Evolutionary conservation across 169 alveolate species (phyloP).

Genomic region (Cryptosporidium parvum): DNA sequence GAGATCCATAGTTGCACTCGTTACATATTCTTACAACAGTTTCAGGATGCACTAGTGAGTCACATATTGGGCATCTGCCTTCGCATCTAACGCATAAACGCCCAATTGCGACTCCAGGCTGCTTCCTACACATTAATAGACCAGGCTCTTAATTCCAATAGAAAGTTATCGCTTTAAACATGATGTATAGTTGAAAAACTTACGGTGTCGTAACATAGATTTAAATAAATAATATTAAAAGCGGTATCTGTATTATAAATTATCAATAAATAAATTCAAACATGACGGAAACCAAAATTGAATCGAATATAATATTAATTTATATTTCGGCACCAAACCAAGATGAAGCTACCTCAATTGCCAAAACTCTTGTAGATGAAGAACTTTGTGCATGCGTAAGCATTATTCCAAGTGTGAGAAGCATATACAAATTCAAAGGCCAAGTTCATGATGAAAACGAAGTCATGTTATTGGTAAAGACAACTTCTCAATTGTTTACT

Average conservation of each 20-base stretch:
- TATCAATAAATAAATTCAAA: not conserved
- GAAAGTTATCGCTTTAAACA: not conserved
- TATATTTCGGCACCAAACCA: slow-evolving; percentile 22
- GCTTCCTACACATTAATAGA: slow-evolving; percentile 97
- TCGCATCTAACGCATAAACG: slow-evolving; percentile 98
- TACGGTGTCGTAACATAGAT: slow-evolving; percentile 71
- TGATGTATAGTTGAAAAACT: slow-evolving; percentile 7
- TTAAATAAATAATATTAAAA: not conserved
- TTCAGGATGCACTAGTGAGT: slow-evolving; percentile 97
- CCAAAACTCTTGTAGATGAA: slow-evolving; percentile 25
- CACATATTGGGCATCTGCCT: slow-evolving; percentile 99
- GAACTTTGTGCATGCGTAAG: slow-evolving; percentile 71
- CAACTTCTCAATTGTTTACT: slow-evolving; percentile 4
- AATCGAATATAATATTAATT: slow-evolving; percentile 10
- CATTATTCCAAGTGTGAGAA: slow-evolving; percentile 52
- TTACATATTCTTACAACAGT: slow-evolving; percentile 97
- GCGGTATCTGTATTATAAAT: not conserved
- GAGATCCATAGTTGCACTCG: slow-evolving; percentile 98
- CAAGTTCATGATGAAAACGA: slow-evolving; percentile 22
- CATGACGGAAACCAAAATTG: not conserved
- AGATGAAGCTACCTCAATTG: slow-evolving; percentile 43
- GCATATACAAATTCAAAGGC: slow-evolving; percentile 42
- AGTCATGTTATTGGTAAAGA: slow-evolving; percentile 32
- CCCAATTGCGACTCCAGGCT: slow-evolving; percentile 98
- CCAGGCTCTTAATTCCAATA: slow-evolving; percentile 89